Evolutionary conservation across 2,329 filamentous ascomycete species (phyloP), one percentile per base, ranked within the genome.

Genomic region (Grosmannia huntii): DNA sequence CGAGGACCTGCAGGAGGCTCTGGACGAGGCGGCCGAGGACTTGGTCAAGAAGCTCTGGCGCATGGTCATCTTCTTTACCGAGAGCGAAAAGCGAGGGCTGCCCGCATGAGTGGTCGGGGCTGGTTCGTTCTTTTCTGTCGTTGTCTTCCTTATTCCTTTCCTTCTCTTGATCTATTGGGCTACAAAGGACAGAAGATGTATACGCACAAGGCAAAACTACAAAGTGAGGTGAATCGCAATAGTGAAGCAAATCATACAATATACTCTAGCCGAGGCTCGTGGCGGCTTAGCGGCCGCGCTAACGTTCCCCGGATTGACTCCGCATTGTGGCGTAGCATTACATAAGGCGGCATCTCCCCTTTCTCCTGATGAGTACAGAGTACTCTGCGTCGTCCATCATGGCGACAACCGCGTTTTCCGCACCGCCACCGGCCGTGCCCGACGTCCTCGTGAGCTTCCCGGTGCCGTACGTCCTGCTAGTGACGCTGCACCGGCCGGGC

Each of bases 61-160:
- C 55, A 95, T 97, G 90, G 85, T 96, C 59, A 95, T 97, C 67
- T 97, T 96, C 82, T 96, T 92, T 67, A 94, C 89, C 6, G 92
- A 97, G 72, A 89, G 87, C 67, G 92, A 96, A 79, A 95, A 94
- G 75, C 79, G 90, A 62, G 91, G 91, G 2, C 76, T 96, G 61
- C 87, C 87, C 23, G 82, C 84, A 55, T 89, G 31, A 31, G 16
- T 41, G 16, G 19, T 14, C 5, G n/a, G n/a, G n/a, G 19, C 2
- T 41, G 12, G 12, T 16, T 4, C 16, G 12, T 16, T 44, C 3
- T n/a, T 21, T 7, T 19, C 19, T 41, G 3, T 41, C 31, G 5
- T 33, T 41, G 3, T 16, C 9, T 41, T 41, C 19, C 19, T 21
- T 44, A 14, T 16, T 44, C 16, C 19, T 44, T 44, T 21, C 19